Conservation (phyloP, 148 eudicot genomes). For the Vaccinium darrowii region DNA sequence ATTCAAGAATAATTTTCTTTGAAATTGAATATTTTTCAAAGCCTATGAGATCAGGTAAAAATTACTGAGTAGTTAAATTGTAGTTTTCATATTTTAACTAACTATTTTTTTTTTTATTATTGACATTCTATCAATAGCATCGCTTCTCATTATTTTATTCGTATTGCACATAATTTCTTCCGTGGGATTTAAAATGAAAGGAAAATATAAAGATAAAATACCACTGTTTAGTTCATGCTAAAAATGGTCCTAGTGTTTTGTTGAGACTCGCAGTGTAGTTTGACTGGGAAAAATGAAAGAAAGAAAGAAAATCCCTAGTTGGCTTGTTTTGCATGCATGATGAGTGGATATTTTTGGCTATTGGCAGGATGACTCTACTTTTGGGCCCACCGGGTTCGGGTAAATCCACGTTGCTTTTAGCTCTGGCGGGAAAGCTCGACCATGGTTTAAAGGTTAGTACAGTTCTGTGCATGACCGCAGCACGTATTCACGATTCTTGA, state of each 20-base stretch:
- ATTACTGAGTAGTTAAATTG: not conserved
- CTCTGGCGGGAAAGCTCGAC: constrained; percentile 86
- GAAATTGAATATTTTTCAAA: not conserved
- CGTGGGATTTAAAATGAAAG: not conserved
- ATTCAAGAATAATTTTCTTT: not conserved
- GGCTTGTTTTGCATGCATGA: not conserved
- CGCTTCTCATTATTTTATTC: no score
- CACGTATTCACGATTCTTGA: no score
- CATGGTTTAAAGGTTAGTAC: constrained; percentile 55
- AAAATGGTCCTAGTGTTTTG: no score
- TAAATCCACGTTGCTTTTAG: constrained; percentile 72
- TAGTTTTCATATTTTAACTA: not conserved
- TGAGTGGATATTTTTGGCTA: constrained; percentile 1
- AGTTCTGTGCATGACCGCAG: not conserved
- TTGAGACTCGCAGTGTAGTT: no score
- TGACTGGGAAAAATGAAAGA: no score
- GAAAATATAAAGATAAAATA: not conserved
- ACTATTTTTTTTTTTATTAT: no score
- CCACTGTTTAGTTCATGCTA: no score
- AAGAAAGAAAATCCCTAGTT: not conserved
- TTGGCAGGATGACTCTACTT: constrained; percentile 81
- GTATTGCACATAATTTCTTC: not conserved
- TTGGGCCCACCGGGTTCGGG: constrained; percentile 96
- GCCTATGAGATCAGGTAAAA: not conserved
- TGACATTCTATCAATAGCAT: not conserved